Evolutionary conservation across 1,284 basidiomycete genomes (phyloP).

Genomic region (Mycena sp.): DNA sequence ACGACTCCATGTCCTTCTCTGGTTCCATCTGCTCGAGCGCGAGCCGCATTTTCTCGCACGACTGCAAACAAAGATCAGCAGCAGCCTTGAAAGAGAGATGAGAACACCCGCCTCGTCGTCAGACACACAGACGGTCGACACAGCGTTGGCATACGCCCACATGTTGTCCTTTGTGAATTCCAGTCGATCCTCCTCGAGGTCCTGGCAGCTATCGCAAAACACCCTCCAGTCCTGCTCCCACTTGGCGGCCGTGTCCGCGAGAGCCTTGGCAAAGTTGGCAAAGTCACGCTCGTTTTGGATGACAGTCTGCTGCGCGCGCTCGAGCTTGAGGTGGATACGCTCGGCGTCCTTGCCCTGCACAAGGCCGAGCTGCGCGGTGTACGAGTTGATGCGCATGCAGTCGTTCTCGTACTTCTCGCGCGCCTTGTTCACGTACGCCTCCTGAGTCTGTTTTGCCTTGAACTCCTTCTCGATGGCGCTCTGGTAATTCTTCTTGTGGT

Average conservation of each 20-base stretch:
- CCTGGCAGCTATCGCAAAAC: constrained; percentile 95
- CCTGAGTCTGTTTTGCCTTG: constrained; percentile 87
- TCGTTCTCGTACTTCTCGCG: constrained; percentile 95
- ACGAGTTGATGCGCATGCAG: constrained; percentile 95
- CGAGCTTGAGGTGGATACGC: constrained; percentile 88
- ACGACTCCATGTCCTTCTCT: constrained; percentile 85
- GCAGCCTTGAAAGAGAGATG: not conserved
- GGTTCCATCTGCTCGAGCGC: constrained; percentile 86
- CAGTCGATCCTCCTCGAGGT: constrained; percentile 93
- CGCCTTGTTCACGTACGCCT: constrained; percentile 86
- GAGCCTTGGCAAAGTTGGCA: constrained; percentile 83
- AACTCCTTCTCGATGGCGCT: constrained; percentile 85
- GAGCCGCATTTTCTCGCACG: constrained; percentile 88
- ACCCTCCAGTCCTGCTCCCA: constrained; percentile 97
- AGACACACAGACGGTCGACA: constrained; percentile 94
- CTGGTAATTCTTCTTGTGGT: constrained; percentile 83
- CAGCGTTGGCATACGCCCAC: constrained; percentile 96
- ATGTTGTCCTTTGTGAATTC: constrained; percentile 95
- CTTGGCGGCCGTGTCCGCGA: constrained; percentile 83
- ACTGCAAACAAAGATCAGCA: constrained; percentile 57
- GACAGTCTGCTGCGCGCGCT: constrained; percentile 91
- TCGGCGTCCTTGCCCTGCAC: constrained; percentile 96
- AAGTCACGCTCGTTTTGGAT: constrained; percentile 93
- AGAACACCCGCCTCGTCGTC: constrained; percentile 87
- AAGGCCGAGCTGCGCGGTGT: constrained; percentile 92